These are phyloP conservation scores for Ustilago lituana DNA, from an alignment of 1,284 basidiomycete genomes.

Conservation along the genomic window DNA sequence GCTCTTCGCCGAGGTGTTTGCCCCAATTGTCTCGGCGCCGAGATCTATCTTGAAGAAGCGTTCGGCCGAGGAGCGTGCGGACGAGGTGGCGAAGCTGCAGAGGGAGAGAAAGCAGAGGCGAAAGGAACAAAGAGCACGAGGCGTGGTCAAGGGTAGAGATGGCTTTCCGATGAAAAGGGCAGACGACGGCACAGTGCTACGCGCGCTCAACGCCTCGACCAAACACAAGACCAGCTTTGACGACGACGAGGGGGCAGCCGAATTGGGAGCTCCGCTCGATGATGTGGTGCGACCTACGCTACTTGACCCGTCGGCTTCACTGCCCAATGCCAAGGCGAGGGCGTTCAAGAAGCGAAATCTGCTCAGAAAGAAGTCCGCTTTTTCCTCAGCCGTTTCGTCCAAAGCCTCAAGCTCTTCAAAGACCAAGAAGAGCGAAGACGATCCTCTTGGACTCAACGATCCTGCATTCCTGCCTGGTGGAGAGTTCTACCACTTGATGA, in stretches of 20 bases:
- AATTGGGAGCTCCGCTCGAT: conserved; percentile 32
- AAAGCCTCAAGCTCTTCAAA: conserved; percentile 11
- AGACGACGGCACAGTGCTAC: conserved; percentile 47
- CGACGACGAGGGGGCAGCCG: conserved; percentile 25
- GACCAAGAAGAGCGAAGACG: conserved; percentile 44
- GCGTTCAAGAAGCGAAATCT: conserved; percentile 52
- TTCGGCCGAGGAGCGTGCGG: conserved; percentile 35
- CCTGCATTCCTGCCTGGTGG: conserved; percentile 60
- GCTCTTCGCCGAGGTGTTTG: conserved; percentile 55
- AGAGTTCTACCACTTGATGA: conserved; percentile 48
- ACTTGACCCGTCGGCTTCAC: conserved; percentile 39
- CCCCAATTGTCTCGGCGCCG: conserved; percentile 32
- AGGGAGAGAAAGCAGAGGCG: conserved; percentile 20
- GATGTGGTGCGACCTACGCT: conserved; percentile 26
- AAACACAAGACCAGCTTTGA: conserved; percentile 45
- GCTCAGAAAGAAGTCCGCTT: conserved; percentile 4
- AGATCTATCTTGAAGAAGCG: conserved; percentile 44
- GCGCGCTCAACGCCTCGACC: conserved; percentile 25
- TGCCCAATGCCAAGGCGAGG: conserved; percentile 49
- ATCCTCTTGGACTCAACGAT: conserved; percentile 61
- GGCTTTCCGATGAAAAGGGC: conserved; percentile 53
- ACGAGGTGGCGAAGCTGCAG: conserved; percentile 24
- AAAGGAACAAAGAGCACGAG: conserved; percentile 34
- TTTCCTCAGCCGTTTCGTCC: conserved; percentile 8
- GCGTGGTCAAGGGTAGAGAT: conserved; percentile 51